These are phyloP conservation scores for Bifiguratus adelaidae DNA, from an alignment of 192 early-diverging fungal species.

Conservation along the genomic window DNA sequence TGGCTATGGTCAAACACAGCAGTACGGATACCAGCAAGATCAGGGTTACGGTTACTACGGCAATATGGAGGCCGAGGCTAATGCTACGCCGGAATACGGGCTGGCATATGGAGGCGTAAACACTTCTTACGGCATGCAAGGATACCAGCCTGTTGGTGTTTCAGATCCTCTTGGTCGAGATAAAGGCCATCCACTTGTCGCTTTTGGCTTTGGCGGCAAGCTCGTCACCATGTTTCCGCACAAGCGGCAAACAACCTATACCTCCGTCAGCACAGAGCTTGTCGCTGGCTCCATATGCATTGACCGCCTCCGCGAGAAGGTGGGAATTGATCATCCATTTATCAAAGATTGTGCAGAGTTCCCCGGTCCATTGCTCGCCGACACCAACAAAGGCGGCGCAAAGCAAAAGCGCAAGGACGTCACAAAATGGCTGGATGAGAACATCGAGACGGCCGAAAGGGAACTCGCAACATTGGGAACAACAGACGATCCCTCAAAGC, in stretches of 20 bases:
- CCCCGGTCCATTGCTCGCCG: conserved; percentile 48
- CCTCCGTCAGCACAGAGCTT: no score
- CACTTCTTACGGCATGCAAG: background rate
- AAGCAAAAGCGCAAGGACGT: conserved; percentile 39
- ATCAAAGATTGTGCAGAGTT: no score
- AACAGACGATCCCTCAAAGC: background rate
- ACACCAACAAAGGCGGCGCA: conserved; percentile 17
- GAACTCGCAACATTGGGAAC: background rate
- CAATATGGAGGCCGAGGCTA: background rate
- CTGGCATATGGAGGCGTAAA: background rate
- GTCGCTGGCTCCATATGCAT: conserved; percentile 42
- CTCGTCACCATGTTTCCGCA: conserved; percentile 58
- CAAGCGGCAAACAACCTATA: conserved; percentile 37
- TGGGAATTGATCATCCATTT: conserved; percentile 11
- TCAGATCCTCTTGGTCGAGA: conserved; percentile 27
- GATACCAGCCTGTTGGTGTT: background rate
- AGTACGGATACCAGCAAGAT: background rate
- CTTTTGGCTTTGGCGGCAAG: conserved; percentile 71
- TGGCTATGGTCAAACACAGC: background rate
- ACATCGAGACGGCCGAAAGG: conserved; percentile 9
- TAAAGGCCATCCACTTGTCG: conserved; percentile 43
- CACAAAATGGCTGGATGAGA: conserved; percentile 22
- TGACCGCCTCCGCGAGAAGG: conserved; percentile 26
- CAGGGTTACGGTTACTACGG: background rate
- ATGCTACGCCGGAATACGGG: background rate